phyloP scores from a whole-genome alignment of 352 stramenopile species.

The Pseudoperonospora humuli region DNA sequence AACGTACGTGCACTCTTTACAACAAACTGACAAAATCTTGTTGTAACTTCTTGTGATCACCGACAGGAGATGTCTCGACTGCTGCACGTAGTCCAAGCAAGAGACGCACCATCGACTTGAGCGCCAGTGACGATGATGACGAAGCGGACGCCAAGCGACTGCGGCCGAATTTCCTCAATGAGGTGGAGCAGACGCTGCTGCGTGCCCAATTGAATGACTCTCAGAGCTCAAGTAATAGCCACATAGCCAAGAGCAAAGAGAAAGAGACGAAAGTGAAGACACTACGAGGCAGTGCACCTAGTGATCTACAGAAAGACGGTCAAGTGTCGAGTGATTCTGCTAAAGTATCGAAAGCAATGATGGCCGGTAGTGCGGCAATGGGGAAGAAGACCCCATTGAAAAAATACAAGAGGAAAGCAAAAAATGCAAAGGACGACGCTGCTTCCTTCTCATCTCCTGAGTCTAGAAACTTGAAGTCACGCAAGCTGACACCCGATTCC shows the following conservation, averaged over 20 bases:
- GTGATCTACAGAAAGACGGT: neutral
- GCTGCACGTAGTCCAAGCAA: constrained; percentile 12
- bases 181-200: constrained; percentile 51
- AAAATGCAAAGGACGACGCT: neutral
- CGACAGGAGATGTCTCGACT: constrained; percentile 3
- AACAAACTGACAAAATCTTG: neutral
- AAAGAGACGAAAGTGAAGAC: constrained; percentile 13
- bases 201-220: constrained; percentile 40
- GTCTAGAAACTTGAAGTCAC: constrained; percentile 17
- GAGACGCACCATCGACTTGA: constrained; percentile 47
- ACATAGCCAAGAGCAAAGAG: constrained; percentile 6
- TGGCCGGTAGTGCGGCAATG: neutral
- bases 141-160: constrained; percentile 32
- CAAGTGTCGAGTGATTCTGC: constrained; percentile 2
- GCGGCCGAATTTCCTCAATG: constrained; percentile 53
- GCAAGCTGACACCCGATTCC: constrained; percentile 31
- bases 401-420: constrained; percentile 31
- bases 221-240: constrained; percentile 13
- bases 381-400: constrained; percentile 20
- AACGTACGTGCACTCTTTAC: constrained; percentile 19
- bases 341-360: neutral
- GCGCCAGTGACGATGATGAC: constrained; percentile 32
- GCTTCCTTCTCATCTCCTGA: constrained; percentile 45
- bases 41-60: neutral
- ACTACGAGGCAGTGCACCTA: constrained; percentile 1